Percentiles rank a stretch among this genome's conserved stretches.
phyloP scores from a whole-genome alignment of 2,329 filamentous ascomycete genomes.

The Akanthomyces muscarius region DNA sequence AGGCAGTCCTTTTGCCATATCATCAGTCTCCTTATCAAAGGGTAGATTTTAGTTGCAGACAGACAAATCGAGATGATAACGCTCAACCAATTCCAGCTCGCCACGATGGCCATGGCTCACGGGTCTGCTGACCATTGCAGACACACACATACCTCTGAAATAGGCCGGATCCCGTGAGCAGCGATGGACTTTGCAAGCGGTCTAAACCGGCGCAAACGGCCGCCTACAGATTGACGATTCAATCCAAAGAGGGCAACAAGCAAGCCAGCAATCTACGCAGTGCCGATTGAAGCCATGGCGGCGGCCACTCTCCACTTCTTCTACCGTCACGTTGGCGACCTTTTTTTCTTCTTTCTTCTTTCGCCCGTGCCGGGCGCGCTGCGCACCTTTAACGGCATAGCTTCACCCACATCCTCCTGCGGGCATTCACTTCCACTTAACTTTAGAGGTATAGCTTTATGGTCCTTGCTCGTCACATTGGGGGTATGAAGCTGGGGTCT shows the following conservation, averaged over 20 bases:
- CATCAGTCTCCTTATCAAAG: too few species aligned
- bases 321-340: not conserved
- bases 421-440: conserved; percentile 12
- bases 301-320: not conserved
- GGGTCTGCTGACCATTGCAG: not conserved
- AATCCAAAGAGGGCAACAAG: not conserved
- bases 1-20: not conserved
- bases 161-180: not conserved
- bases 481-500: not conserved
- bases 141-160: too few species aligned
- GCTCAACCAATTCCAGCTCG: not conserved
- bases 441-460: conserved; percentile 18
- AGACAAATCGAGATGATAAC: too few species aligned
- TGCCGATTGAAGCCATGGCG: not conserved
- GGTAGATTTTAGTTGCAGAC: too few species aligned
- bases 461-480: conserved; percentile 8
- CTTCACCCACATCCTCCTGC: conserved; percentile 10
- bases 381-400: conserved; percentile 19
- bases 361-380: conserved; percentile 1
- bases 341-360: not conserved
- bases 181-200: not conserved
- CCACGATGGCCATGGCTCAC: not conserved
- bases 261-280: not conserved
- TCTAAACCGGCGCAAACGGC: not conserved
- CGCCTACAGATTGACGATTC: not conserved